Percentiles rank a stretch among this genome's conserved stretches.
phyloP scores from a whole-genome alignment of 129 eudicot species.

The Glebionis coronaria region DNA sequence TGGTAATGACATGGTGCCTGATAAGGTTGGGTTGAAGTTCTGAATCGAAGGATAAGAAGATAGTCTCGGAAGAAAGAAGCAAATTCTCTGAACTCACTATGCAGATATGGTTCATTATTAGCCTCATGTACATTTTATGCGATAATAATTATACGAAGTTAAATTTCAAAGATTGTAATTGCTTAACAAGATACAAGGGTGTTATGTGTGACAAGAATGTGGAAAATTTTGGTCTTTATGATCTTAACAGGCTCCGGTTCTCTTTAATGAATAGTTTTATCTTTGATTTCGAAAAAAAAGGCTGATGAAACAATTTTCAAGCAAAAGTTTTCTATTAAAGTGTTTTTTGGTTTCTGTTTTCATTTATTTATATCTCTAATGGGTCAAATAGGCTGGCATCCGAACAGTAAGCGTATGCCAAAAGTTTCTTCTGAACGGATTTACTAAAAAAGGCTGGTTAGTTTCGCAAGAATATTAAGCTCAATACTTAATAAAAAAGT shows the following conservation, averaged over 20 bases:
- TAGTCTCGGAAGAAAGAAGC: constrained; percentile 79
- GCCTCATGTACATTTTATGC: no score
- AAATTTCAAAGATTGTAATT: not conserved
- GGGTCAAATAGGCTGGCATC: not conserved
- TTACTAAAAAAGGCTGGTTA: not conserved
- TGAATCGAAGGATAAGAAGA: constrained; percentile 66
- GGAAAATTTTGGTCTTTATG: not conserved
- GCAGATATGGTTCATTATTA: constrained; percentile 48
- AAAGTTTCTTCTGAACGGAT: not conserved
- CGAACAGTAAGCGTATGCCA: not conserved
- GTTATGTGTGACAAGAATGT: not conserved
- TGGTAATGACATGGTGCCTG: constrained; percentile 88
- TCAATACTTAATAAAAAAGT: not conserved
- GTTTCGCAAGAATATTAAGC: not conserved
- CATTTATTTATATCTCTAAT: not conserved
- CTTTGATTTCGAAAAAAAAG: not conserved
- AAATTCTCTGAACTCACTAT: constrained; percentile 81
- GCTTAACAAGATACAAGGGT: not conserved
- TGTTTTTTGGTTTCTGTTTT: not conserved
- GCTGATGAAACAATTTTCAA: not conserved
- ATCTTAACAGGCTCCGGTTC: not conserved
- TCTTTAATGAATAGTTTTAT: not conserved
- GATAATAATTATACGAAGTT: not conserved
- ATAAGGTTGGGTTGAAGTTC: constrained; percentile 79
- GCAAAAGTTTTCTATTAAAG: not conserved